phyloP scores from a whole-genome alignment of 2,329 filamentous ascomycete species.

The Alternaria incomplexa region DNA sequence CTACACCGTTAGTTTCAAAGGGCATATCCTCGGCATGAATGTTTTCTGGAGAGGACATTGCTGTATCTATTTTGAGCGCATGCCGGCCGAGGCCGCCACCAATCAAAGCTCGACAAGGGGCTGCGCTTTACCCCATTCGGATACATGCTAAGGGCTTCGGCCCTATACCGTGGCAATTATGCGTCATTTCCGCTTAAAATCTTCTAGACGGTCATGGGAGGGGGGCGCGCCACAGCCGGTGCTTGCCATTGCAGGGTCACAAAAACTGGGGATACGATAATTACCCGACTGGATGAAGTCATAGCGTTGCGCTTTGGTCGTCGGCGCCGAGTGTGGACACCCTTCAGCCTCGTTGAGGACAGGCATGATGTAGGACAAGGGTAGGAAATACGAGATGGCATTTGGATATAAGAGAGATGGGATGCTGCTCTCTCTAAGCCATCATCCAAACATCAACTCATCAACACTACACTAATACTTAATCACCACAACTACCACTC shows the following conservation, averaged over 20 bases:
- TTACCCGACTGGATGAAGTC: constrained; percentile 10
- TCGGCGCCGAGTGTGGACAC: constrained; percentile 5
- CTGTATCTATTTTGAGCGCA: constrained; percentile 9
- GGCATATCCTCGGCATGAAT: constrained; percentile 14
- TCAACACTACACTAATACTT: constrained; percentile 7
- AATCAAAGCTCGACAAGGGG: background rate
- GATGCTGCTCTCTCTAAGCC: background rate
- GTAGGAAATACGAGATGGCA: constrained; percentile 1
- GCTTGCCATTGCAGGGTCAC: constrained; percentile 3
- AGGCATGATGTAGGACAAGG: constrained; percentile 8
- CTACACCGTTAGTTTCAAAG: background rate
- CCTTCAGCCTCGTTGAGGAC: constrained; percentile 1
- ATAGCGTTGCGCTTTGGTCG: constrained; percentile 8
- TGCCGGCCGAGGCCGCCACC: background rate
- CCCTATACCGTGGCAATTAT: background rate
- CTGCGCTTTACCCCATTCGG: background rate
- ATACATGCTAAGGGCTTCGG: background rate
- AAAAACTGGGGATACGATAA: constrained; percentile 15
- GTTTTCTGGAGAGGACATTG: constrained; percentile 8
- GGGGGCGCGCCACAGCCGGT: constrained; percentile 10
- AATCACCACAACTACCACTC: constrained; percentile 9
- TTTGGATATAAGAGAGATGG: constrained; percentile 6
- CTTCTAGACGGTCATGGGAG: background rate
- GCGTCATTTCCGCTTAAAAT: constrained; percentile 6
- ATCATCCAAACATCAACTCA: constrained; percentile 6